Evolutionary conservation across 208 protist genomes (phyloP).

Genomic region (Crithidia mellificae): DNA sequence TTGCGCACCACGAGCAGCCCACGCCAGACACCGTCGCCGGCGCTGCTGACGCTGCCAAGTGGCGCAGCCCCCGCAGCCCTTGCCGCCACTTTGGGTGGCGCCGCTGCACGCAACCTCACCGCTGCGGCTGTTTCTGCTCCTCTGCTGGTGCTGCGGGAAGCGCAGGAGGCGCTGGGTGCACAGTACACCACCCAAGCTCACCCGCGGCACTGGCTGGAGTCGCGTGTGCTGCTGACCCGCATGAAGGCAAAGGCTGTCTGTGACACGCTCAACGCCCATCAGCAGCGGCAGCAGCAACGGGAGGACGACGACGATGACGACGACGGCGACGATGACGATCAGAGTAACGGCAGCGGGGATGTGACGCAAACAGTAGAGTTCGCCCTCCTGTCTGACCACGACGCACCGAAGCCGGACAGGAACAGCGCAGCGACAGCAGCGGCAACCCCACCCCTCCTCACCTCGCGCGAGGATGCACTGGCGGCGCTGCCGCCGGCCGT

Average conservation of each 20-base stretch:
- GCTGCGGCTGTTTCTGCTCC: not conserved
- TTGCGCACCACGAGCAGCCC: not conserved
- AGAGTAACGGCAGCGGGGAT: not conserved
- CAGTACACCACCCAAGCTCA: conserved; percentile 68
- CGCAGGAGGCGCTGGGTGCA: conserved; percentile 37
- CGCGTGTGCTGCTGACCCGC: conserved; percentile 58
- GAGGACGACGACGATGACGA: conserved; percentile 3
- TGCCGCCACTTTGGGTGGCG: too few relatives aligned
- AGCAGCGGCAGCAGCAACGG: not conserved
- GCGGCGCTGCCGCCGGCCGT: conserved; percentile 12
- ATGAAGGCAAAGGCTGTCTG: conserved; percentile 29
- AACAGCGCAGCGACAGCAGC: not conserved
- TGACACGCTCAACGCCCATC: conserved; percentile 6
- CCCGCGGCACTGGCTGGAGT: conserved; percentile 51
- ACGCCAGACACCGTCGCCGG: not conserved
- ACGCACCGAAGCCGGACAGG: not conserved
- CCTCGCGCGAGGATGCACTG: conserved; percentile 12
- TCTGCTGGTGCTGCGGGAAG: conserved; percentile 32
- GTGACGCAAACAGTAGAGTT: conserved; percentile 7
- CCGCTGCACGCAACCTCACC: not conserved
- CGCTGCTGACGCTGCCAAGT: not conserved
- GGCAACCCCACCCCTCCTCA: not conserved
- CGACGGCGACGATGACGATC: conserved; percentile 1
- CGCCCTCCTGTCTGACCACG: not conserved
- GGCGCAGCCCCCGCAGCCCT: too few relatives aligned